Base-by-base conservation (phyloP, 306 rosid genomes). In the Rubus parviflorus region DNA sequence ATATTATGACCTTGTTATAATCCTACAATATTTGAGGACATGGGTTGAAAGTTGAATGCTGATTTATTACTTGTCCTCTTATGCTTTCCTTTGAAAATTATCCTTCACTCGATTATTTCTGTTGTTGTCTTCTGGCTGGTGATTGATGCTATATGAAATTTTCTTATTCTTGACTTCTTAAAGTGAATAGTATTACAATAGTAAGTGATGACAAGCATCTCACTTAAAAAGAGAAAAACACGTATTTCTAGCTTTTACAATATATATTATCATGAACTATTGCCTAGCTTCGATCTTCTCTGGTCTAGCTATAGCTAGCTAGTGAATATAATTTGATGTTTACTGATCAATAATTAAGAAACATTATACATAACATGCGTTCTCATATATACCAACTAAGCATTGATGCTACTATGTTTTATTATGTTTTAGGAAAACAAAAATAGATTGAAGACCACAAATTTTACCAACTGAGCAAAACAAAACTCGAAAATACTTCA, bases 21-120 rank as follows among this genome's bases (percentile, higher is more conserved):
- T 88, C 89, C 79, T 87, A 60, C 83, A 86, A 81, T 82, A 76
- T 87, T 84, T 84, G 81, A 88, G 78, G 85, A 69, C 89, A 53
- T 46, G 72, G 83, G 73, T 90, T 85, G 88, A 89, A 87, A 82
- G 81, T 89, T 87, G 82, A 86, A 85, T 81, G 68, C 73, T 80
- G 85, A 81, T 78, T 71, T 77, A 62, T 78, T 78, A 9, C 53
- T 86, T 86, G 89, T 88, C 92, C 82, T 83, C 84, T 82, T 82
- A 73, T 80, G 84, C 81, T 51, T 69, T 69, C 73, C 66, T 20
- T 72, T 61, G 11, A 35, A 58, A 51, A 19, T 25, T 16, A 19
- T 35, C 23, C 5, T 37, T 64, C 72, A 74, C 76, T 84, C 77
- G 35, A 78, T 69, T 81, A 38, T 62, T 67, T 80, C 3, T 30